A percentile compares a stretch with the other conserved stretches of the same genome.
Evolutionary conservation across 371 early-diverging fungal genomes (phyloP).

Genomic region (Zychaea mexicana): DNA sequence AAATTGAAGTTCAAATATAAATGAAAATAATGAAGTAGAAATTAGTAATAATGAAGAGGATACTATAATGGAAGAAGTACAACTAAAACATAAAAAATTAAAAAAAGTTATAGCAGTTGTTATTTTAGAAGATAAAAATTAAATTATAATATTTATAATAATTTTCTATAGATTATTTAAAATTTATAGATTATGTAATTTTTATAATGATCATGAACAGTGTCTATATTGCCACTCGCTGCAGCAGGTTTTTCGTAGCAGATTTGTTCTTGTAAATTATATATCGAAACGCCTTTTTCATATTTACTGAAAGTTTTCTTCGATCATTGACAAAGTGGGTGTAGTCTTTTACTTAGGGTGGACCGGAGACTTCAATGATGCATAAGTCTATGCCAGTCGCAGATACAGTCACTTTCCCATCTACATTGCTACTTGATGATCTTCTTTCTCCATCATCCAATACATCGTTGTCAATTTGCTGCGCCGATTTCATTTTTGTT

Average conservation of each 20-base stretch:
- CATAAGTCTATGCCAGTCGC: background rate
- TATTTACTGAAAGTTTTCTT: background rate
- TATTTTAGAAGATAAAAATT: too few species aligned
- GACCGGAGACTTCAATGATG: background rate
- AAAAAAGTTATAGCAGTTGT: too few species aligned
- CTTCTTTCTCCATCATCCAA: slow-evolving; percentile 1
- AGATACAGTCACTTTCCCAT: background rate
- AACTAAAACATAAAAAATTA: too few species aligned
- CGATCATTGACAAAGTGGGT: background rate
- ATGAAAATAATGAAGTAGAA: too few species aligned
- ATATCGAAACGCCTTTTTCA: background rate
- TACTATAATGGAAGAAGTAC: too few species aligned
- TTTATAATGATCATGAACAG: too few species aligned
- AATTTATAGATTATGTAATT: too few species aligned
- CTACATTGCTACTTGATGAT: background rate
- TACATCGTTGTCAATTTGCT: background rate
- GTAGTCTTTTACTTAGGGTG: background rate
- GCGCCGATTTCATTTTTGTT: background rate
- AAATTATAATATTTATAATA: too few species aligned
- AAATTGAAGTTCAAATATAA: too few species aligned
- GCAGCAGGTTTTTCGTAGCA: background rate
- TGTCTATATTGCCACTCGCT: background rate
- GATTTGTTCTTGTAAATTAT: background rate
- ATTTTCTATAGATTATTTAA: too few species aligned
- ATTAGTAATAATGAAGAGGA: too few species aligned